These are phyloP conservation scores for Trypethelium eluteriae DNA, from an alignment of 495 filamentous ascomycete species.

Conservation along the genomic window DNA sequence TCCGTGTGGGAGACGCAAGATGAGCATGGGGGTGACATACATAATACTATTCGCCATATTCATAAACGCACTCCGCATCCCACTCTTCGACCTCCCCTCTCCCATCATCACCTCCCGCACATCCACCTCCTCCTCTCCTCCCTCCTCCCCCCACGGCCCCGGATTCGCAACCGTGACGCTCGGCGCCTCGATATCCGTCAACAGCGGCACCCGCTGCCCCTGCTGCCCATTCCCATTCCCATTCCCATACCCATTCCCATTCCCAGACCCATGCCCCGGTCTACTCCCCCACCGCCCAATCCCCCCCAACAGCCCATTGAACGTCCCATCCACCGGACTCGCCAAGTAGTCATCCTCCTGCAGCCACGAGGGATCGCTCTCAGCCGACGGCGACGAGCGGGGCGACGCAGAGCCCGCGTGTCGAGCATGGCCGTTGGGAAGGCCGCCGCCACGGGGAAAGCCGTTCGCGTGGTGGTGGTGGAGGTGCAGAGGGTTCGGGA, in stretches of 20 bases:
- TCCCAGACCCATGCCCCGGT: constrained; percentile 14
- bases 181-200: constrained; percentile 82
- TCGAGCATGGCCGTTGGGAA: neutral
- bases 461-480: neutral
- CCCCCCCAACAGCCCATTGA: constrained; percentile 8
- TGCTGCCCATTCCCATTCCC: constrained; percentile 27
- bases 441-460: neutral
- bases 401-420: neutral
- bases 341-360: constrained; percentile 51
- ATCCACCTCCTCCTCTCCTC: constrained; percentile 38
- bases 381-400: too few relatives aligned
- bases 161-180: constrained; percentile 65
- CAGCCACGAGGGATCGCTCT: constrained; percentile 35
- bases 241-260: constrained; percentile 29
- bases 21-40: constrained; percentile 24
- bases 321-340: constrained; percentile 25
- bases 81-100: constrained; percentile 55
- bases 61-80: constrained; percentile 73
- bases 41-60: constrained; percentile 99
- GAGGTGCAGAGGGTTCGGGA: neutral
- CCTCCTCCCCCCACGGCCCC: neutral
- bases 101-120: constrained; percentile 56
- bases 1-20: too few relatives aligned
- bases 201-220: constrained; percentile 59
- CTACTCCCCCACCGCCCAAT: too few relatives aligned